Conservation (phyloP, 257 asterid species). For the Nyctanthes arbortristis region DNA sequence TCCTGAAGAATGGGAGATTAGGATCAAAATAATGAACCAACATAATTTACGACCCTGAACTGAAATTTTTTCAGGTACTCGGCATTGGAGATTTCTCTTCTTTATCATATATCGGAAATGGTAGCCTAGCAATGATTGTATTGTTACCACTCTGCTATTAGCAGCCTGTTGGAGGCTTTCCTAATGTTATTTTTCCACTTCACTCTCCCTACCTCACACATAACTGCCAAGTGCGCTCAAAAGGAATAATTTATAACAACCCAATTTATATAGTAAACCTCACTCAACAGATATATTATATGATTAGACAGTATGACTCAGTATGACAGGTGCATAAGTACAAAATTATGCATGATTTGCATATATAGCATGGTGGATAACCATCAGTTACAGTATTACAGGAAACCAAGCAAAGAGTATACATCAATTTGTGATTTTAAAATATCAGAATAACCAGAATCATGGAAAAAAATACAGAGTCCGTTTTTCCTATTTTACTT, state of each 20-base stretch:
- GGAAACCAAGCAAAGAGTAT: not conserved
- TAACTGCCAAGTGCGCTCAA: not conserved
- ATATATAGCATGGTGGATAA: not conserved
- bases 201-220: constrained; percentile 1
- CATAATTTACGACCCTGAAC: not conserved
- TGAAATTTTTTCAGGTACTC: not conserved
- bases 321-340: not conserved
- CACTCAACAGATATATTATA: too few species aligned
- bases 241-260: not conserved
- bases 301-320: too few species aligned
- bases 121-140: not conserved
- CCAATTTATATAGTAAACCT: not conserved
- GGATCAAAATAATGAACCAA: not conserved
- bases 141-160: not conserved
- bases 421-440: constrained; percentile 5
- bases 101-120: not conserved
- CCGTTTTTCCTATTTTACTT: constrained; percentile 20
- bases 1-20: not conserved
- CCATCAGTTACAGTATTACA: not conserved
- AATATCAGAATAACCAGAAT: constrained; percentile 8
- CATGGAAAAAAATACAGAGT: constrained; percentile 6
- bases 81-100: not conserved
- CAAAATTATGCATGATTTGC: not conserved
- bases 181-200: not conserved
- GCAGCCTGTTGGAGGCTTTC: not conserved